Conservation (phyloP, 2,329 filamentous ascomycete genomes). For the Lasiodiplodia citricola region DNA sequence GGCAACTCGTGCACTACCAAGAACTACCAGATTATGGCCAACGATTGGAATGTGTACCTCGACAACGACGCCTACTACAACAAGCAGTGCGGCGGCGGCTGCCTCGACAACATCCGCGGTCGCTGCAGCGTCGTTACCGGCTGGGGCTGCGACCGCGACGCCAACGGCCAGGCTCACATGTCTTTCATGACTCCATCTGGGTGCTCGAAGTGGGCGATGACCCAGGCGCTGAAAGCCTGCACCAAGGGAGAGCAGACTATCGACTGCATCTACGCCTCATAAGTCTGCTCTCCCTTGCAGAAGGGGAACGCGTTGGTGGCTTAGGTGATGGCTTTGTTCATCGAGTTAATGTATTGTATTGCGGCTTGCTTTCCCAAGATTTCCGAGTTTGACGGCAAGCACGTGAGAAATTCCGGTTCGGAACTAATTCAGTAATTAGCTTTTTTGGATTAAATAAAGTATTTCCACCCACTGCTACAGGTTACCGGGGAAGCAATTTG, state of each 20-base stretch:
- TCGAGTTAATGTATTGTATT: too few relatives aligned
- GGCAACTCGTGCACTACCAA: background rate
- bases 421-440: too few relatives aligned
- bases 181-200: background rate
- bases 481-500: too few relatives aligned
- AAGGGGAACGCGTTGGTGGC: too few relatives aligned
- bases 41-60: background rate
- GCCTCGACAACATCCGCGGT: constrained; percentile 15
- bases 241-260: background rate
- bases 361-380: too few relatives aligned
- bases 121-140: background rate
- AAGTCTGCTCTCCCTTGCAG: too few relatives aligned
- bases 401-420: too few relatives aligned
- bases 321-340: too few relatives aligned
- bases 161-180: background rate
- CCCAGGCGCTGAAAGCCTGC: background rate
- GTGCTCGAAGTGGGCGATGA: background rate
- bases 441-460: too few relatives aligned
- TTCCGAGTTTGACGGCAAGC: too few relatives aligned
- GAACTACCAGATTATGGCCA: too few relatives aligned
- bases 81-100: constrained; percentile 2
- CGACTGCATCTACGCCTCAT: background rate
- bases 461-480: too few relatives aligned
- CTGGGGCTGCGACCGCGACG: background rate
- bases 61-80: background rate